These are phyloP conservation scores for Alternaria conjuncta DNA, from an alignment of 2,329 filamentous ascomycete species.

Conservation along the genomic window DNA sequence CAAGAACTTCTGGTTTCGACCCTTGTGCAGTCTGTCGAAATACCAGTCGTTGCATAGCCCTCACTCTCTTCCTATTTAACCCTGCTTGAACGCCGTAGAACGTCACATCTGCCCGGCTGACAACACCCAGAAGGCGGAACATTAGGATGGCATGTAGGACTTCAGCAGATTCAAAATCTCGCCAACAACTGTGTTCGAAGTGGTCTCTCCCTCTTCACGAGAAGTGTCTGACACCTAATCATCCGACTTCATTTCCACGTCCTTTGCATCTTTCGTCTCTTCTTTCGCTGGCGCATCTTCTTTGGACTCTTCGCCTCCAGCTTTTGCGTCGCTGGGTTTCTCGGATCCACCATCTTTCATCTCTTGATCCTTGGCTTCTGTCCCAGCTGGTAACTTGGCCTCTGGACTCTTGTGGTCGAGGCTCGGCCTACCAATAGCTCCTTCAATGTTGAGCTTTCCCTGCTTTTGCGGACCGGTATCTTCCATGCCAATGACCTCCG, in stretches of 20 bases:
- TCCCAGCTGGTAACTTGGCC: conserved; percentile 3
- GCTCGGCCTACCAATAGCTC: conserved; percentile 45
- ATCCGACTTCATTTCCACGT: conserved; percentile 18
- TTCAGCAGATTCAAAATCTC: not conserved
- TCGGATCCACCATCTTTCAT: conserved; percentile 22
- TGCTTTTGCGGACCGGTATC: conserved; percentile 82
- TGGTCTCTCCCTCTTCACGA: not conserved
- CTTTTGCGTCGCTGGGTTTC: not conserved
- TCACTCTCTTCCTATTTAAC: not conserved
- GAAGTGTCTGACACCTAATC: conserved; percentile 8
- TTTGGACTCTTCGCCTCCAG: not conserved
- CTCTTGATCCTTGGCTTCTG: conserved; percentile 26
- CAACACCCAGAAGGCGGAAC: not conserved
- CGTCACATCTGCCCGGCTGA: not conserved
- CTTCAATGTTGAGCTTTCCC: conserved; percentile 53
- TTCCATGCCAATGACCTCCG: conserved; percentile 81
- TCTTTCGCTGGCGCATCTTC: not conserved
- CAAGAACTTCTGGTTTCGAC: not conserved
- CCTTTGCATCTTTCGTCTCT: not conserved
- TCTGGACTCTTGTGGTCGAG: conserved; percentile 39
- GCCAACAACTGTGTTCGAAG: not conserved
- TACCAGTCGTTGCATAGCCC: not conserved
- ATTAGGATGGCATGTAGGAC: not conserved
- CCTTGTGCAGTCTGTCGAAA: not conserved
- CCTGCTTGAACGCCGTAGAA: not conserved